A percentile compares a stretch with the other conserved stretches of the same genome.
Conservation (phyloP, 768 basidiomycete genomes). For the Lactarius quietus region DNA sequence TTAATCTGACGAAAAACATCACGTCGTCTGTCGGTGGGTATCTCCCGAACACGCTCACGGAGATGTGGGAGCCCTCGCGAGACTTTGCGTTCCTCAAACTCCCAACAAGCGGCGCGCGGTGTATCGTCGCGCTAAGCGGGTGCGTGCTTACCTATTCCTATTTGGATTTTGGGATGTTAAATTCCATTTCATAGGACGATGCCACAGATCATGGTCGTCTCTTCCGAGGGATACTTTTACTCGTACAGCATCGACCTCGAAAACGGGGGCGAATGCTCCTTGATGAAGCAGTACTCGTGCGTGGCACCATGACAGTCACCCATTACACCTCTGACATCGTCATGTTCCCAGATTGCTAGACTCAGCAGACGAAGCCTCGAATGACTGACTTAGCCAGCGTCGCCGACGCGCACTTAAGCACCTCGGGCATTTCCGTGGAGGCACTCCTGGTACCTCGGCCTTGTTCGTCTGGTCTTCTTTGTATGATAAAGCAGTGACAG, state of each 20-base stretch:
- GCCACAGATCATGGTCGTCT: slow-evolving; percentile 97
- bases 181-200: slow-evolving; percentile 55
- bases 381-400: slow-evolving; percentile 9
- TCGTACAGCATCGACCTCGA: slow-evolving; percentile 95
- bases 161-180: background rate
- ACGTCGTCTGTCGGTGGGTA: slow-evolving; percentile 81
- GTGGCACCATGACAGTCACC: slow-evolving; percentile 19
- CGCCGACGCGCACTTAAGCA: background rate
- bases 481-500: slow-evolving; percentile 14
- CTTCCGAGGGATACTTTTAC: slow-evolving; percentile 94
- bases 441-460: background rate
- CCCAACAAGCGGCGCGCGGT: slow-evolving; percentile 72
- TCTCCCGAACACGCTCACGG: slow-evolving; percentile 83
- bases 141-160: slow-evolving; percentile 32
- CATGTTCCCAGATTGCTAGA: slow-evolving; percentile 28
- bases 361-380: slow-evolving; percentile 29
- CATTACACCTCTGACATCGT: background rate
- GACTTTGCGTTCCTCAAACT: slow-evolving; percentile 91
- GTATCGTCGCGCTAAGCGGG: slow-evolving; percentile 88
- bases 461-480: slow-evolving; percentile 1
- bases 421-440: background rate
- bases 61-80: slow-evolving; percentile 95
- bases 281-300: slow-evolving; percentile 91
- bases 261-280: slow-evolving; percentile 88
- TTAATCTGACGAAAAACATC: slow-evolving; percentile 71